Percentiles rank a stretch among this genome's conserved stretches.
phyloP scores from a whole-genome alignment of 179 eudicot species.

The Carnegiea gigantea region DNA sequence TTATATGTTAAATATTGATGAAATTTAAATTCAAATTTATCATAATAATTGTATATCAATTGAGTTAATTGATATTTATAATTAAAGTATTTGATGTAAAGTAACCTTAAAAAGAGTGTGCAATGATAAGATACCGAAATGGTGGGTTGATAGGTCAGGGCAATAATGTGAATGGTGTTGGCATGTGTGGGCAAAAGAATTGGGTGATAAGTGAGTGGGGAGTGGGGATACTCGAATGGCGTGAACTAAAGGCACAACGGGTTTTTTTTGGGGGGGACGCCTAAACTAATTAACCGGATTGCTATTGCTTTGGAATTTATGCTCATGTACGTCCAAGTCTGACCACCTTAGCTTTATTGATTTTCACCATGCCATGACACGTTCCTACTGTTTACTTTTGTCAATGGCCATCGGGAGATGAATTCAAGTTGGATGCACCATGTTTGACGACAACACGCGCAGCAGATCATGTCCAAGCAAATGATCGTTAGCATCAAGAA shows the following conservation, averaged over 20 bases:
- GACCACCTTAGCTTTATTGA: background rate
- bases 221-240: conserved; percentile 1
- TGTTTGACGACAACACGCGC: background rate
- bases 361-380: background rate
- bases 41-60: no score
- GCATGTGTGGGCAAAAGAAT: conserved; percentile 4
- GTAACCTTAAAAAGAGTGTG: no score
- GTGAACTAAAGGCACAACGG: background rate
- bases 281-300: background rate
- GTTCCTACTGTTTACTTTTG: background rate
- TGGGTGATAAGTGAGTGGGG: background rate
- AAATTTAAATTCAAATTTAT: no score
- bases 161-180: conserved; percentile 21
- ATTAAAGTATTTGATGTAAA: no score
- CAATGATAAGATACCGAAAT: no score
- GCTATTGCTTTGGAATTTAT: background rate
- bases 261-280: background rate
- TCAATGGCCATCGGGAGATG: no score
- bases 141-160: background rate
- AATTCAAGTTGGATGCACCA: background rate
- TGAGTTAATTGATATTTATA: no score
- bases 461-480: no score
- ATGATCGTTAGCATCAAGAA: no score
- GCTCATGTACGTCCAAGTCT: background rate
- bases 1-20: no score